These are phyloP conservation scores for Sedum album DNA, from an alignment of 164 flowering plant species.

Conservation along the genomic window DNA sequence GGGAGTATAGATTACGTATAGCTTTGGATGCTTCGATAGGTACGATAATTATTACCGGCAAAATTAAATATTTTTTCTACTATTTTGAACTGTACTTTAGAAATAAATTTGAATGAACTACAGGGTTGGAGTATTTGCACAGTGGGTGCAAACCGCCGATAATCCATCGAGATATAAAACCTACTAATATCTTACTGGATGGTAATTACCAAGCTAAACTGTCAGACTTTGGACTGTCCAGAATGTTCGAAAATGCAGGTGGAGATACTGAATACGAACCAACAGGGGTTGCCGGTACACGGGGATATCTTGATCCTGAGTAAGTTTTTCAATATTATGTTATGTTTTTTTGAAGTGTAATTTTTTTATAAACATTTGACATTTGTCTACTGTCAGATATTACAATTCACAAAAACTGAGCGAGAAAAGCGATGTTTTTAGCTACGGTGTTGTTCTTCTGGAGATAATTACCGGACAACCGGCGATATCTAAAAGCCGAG, in stretches of 20 bases:
- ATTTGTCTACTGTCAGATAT: conserved; percentile 11
- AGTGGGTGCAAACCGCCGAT: conserved; percentile 8
- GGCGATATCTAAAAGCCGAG: conserved; percentile 4
- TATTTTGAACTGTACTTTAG: conserved; percentile 14
- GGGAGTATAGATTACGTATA: not conserved
- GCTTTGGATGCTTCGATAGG: conserved; percentile 22
- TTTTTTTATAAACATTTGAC: not conserved
- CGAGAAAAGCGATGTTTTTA: conserved; percentile 20
- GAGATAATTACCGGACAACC: conserved; percentile 17
- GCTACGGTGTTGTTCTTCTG: conserved; percentile 20
- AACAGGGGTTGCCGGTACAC: conserved; percentile 16
- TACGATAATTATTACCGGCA: no score
- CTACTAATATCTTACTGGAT: conserved; percentile 10
- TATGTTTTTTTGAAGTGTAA: not conserved
- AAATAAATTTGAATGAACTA: conserved; percentile 11
- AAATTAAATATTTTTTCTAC: not conserved
- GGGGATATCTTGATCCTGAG: conserved; percentile 30
- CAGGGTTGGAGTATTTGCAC: conserved; percentile 12
- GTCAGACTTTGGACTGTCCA: conserved; percentile 24
- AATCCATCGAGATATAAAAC: not conserved
- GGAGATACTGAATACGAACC: conserved; percentile 2
- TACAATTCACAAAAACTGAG: conserved; percentile 6
- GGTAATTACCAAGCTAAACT: no score
- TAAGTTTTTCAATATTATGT: conserved; percentile 6
- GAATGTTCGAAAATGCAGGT: conserved; percentile 8